Conservation (phyloP, 2,329 filamentous ascomycete genomes). For the Xylariaceae sp. region DNA sequence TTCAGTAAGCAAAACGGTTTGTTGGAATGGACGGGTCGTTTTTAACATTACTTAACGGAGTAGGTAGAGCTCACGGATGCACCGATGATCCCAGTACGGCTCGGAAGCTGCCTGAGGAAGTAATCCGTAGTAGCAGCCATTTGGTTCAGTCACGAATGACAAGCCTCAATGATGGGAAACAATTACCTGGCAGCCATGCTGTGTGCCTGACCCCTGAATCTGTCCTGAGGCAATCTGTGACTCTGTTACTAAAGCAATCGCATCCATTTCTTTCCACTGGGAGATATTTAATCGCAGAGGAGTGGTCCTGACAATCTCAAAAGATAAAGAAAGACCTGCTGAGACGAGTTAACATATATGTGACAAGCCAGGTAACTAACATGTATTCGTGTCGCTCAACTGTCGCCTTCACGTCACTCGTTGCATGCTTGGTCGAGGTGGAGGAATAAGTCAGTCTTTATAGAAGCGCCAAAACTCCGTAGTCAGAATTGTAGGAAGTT, state of each 20-base stretch:
- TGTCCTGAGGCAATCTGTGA: conserved; percentile 12
- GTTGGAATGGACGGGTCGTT: neutral
- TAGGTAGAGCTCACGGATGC: no score
- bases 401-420: conserved; percentile 12
- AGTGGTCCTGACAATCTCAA: no score
- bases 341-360: neutral
- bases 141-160: neutral
- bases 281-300: no score
- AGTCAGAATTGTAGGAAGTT: neutral
- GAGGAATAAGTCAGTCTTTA: conserved; percentile 1
- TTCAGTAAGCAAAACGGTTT: neutral
- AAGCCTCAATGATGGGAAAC: neutral
- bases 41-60: conserved; percentile 7
- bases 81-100: conserved; percentile 16
- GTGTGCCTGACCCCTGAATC: conserved; percentile 6
- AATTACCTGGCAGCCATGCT: conserved; percentile 7
- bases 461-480: neutral
- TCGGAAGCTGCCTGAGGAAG: neutral
- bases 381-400: conserved; percentile 2
- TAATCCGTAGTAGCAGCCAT: no score
- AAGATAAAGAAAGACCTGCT: no score
- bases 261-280: neutral
- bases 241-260: conserved; percentile 5
- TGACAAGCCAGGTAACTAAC: neutral
- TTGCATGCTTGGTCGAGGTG: conserved; percentile 3